phyloP scores from a whole-genome alignment of 2,329 filamentous ascomycete genomes.

The Escovopsis sp. region DNA sequence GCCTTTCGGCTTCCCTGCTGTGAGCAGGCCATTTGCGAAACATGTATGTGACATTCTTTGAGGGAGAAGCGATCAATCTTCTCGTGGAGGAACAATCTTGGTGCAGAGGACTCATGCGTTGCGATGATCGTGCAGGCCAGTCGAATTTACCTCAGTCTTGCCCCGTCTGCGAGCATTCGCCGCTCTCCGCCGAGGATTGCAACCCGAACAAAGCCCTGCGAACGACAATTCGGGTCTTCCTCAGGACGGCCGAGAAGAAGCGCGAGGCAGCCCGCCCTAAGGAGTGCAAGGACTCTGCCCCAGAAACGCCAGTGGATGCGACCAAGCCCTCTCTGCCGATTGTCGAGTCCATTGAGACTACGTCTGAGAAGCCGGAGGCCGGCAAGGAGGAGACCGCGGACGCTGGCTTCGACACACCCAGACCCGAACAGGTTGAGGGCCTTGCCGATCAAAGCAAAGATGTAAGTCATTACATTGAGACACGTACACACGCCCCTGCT shows the following conservation, averaged over 20 bases:
- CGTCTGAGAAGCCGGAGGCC: slow-evolving; percentile 1
- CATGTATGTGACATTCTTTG: slow-evolving; percentile 38
- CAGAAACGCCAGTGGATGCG: slow-evolving; percentile 27
- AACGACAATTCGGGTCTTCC: slow-evolving; percentile 79
- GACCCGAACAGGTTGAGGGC: slow-evolving; percentile 1
- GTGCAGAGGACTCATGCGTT: too few species aligned
- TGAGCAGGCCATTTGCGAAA: slow-evolving; percentile 85
- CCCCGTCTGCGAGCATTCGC: slow-evolving; percentile 84
- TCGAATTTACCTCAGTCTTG: slow-evolving; percentile 62
- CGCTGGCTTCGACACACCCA: background rate
- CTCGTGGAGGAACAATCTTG: background rate
- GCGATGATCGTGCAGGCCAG: slow-evolving; percentile 43
- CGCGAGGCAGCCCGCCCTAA: slow-evolving; percentile 48
- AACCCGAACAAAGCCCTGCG: slow-evolving; percentile 81
- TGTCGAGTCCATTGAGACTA: slow-evolving; percentile 10
- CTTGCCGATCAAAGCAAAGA: slow-evolving; percentile 3
- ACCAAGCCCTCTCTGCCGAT: slow-evolving; percentile 16
- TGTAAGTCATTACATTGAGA: slow-evolving; percentile 5
- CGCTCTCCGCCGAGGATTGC: slow-evolving; percentile 73
- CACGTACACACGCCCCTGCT: too few species aligned
- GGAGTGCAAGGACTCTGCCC: slow-evolving; percentile 25
- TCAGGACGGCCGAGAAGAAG: slow-evolving; percentile 86
- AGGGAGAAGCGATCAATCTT: slow-evolving; percentile 3
- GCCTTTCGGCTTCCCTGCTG: slow-evolving; percentile 88
- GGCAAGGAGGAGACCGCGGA: background rate